phyloP scores from a whole-genome alignment of 2,329 filamentous ascomycete species.

The Colletotrichum sp. region DNA sequence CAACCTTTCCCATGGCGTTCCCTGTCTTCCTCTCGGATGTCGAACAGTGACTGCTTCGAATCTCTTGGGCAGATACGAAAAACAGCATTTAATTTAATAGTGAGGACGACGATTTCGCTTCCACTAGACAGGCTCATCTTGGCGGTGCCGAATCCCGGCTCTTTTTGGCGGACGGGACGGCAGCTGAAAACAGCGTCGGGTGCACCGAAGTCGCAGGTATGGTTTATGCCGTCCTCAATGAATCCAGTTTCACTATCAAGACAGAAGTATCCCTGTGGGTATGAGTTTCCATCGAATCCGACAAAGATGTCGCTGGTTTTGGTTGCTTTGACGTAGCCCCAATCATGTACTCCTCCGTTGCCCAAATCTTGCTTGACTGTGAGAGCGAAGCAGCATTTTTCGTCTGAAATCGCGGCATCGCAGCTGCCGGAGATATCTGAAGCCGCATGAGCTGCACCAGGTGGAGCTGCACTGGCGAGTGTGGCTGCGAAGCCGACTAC shows the following conservation, averaged over 20 bases:
- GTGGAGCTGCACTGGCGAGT: neutral
- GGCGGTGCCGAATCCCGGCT: no score
- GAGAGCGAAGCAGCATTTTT: neutral
- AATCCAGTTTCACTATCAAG: no score
- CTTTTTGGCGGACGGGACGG: no score
- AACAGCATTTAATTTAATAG: no score
- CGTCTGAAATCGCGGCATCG: neutral
- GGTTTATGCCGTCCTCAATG: no score
- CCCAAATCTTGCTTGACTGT: neutral
- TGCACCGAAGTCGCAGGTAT: no score
- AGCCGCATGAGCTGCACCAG: fast-evolving
- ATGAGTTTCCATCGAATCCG: neutral
- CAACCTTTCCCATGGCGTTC: no score
- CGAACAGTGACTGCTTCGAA: no score
- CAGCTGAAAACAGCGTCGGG: no score
- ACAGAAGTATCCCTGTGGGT: neutral
- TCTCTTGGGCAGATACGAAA: no score
- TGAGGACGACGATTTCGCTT: neutral
- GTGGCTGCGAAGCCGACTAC: neutral
- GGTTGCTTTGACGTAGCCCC: fast-evolving
- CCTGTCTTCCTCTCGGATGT: no score
- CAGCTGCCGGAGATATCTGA: neutral
- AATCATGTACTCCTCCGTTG: fast-evolving
- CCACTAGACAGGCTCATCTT: fast-evolving
- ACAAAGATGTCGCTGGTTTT: fast-evolving